Base-by-base conservation (phyloP, 2,329 filamentous ascomycete genomes). In the Phaeosphaeriaceae sp. region DNA sequence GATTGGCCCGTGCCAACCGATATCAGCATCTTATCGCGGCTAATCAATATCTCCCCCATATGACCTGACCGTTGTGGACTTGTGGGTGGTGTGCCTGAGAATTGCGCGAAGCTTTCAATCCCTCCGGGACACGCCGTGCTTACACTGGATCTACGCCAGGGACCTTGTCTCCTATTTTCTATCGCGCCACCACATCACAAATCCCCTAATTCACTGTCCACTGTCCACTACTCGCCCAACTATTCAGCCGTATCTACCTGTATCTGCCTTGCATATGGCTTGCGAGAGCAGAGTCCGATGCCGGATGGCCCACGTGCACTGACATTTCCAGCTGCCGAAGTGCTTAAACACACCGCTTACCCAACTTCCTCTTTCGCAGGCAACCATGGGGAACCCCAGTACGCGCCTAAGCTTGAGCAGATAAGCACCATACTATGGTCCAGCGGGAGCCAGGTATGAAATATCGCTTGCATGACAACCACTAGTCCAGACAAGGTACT, bases 291-390 rank as follows among this genome's bases (percentile, higher is more conserved):
- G 23, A 26, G 2, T 4, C 23, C 23, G 23, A 26, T 9, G 11
- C 23, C 23, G 23, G 23, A 6, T 7, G 11, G 23, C 23, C 7
- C 7, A 11, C 23, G 23, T 15, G 32, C 32, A 34, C 32, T 34
- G 17, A 15, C n/a, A 12, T 3, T 17, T 8, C 5, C n/a, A 34
- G 17, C 8, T 17, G 32, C 32, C 32, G 32, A 34, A 21, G 17
- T 18, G 20, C 23, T 7, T 20, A 34, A 28, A n/a, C 26, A 28
- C 16, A 23, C 18, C 17, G 26, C 40, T 49, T 23, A 40, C 13
- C 38, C 51, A 62, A 48, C 59, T 60, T 58, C 56, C 54, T 55
- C 36, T 62, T 56, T 55, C 18, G 56, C 42, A 21, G 23, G 15
- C 36, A 32, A 23, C 30, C 40, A 33, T 46, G 12, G 48, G 43